Evolutionary conservation across 306 rosid species (phyloP).

Genomic region (Rubus idaeus): DNA sequence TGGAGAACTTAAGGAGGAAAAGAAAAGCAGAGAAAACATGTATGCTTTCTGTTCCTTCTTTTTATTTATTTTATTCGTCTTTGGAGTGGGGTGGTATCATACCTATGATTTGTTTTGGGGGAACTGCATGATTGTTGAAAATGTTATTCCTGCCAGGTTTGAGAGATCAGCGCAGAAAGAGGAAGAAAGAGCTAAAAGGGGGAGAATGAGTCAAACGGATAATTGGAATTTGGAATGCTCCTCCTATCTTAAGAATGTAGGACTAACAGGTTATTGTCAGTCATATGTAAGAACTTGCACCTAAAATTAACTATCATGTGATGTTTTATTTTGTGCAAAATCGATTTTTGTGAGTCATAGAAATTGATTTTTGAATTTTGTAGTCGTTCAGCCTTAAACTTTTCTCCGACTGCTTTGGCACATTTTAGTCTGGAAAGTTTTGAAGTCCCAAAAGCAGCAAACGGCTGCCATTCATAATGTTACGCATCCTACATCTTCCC

Average conservation of each 20-base stretch:
- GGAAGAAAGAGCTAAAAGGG: conserved; percentile 45
- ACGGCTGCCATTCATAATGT: too few relatives aligned
- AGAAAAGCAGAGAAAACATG: conserved; percentile 84
- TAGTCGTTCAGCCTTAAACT: too few relatives aligned
- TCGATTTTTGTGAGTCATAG: too few relatives aligned
- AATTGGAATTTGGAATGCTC: not conserved
- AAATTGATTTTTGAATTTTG: too few relatives aligned
- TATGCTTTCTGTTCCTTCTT: conserved; percentile 22
- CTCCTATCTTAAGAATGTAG: not conserved
- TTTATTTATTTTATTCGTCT: not conserved
- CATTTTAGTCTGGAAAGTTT: too few relatives aligned
- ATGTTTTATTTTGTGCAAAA: too few relatives aligned
- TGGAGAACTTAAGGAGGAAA: conserved; percentile 53
- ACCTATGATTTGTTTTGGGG: not conserved
- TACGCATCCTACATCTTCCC: too few relatives aligned
- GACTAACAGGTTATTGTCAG: too few relatives aligned
- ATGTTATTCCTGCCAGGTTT: conserved; percentile 46
- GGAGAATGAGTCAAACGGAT: conserved; percentile 11
- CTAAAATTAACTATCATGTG: not conserved
- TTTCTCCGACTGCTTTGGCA: too few relatives aligned
- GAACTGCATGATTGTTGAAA: conserved; percentile 10
- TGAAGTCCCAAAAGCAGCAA: too few relatives aligned
- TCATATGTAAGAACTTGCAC: not conserved
- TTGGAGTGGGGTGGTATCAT: not conserved
- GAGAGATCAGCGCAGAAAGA: conserved; percentile 76